phyloP scores from a whole-genome alignment of 495 filamentous ascomycete genomes.

The Jackrogersella multiformis region DNA sequence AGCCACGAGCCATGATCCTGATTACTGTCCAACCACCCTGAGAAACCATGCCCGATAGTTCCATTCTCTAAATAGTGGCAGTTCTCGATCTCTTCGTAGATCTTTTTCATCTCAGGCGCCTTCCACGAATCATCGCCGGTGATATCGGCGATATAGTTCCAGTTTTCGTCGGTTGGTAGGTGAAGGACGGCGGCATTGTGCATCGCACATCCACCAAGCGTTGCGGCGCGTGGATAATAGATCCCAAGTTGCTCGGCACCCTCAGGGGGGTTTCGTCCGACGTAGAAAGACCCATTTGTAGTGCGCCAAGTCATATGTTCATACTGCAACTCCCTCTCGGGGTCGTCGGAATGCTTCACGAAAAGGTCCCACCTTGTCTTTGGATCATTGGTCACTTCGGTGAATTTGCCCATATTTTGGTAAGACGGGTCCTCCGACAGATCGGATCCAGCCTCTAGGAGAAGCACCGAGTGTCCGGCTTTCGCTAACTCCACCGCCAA shows the following conservation, averaged over 20 bases:
- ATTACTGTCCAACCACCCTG: constrained; percentile 48
- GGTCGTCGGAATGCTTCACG: constrained; percentile 53
- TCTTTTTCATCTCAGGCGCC: constrained; percentile 49
- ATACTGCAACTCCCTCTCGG: constrained; percentile 45
- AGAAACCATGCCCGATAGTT: constrained; percentile 52
- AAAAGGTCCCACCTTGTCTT: constrained; percentile 56
- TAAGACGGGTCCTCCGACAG: constrained; percentile 52
- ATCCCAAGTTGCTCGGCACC: constrained; percentile 45
- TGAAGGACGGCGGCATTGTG: constrained; percentile 45
- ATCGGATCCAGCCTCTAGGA: constrained; percentile 69
- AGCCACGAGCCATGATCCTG: constrained; percentile 50
- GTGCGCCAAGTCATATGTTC: constrained; percentile 50
- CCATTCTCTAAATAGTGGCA: constrained; percentile 49
- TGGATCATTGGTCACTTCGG: constrained; percentile 43
- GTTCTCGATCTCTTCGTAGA: constrained; percentile 49
- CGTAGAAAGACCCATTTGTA: constrained; percentile 49
- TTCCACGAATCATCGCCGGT: constrained; percentile 53
- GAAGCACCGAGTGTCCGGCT: constrained; percentile 61
- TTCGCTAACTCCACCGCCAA: constrained; percentile 65
- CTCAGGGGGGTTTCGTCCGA: constrained; percentile 50
- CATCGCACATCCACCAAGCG: constrained; percentile 46
- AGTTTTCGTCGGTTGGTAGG: constrained; percentile 43
- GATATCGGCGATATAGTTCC: constrained; percentile 47
- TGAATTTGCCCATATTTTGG: constrained; percentile 29
- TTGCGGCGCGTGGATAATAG: constrained; percentile 48